Evolutionary conservation across 2,329 filamentous ascomycete genomes (phyloP).

Genomic region (Neofusicoccum laricinum): DNA sequence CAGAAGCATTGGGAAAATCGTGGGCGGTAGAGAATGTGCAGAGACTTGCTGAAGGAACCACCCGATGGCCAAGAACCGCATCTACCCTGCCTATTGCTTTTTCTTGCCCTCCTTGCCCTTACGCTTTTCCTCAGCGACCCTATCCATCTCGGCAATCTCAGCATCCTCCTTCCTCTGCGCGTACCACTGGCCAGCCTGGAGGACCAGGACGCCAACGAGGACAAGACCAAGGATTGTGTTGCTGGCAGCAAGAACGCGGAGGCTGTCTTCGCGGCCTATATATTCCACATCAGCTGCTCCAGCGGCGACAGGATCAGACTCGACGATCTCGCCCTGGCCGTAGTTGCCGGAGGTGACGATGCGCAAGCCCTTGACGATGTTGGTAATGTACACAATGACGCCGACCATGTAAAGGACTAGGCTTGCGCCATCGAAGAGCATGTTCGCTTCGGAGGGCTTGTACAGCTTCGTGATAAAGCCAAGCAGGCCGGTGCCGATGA

Average conservation of each 20-base stretch:
- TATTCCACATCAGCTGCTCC: constrained; percentile 49
- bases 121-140: constrained; percentile 50
- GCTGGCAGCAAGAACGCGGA: constrained; percentile 87
- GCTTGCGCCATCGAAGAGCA: constrained; percentile 82
- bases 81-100: constrained; percentile 15
- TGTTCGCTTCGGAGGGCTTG: constrained; percentile 87
- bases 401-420: constrained; percentile 78
- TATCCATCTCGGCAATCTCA: constrained; percentile 66
- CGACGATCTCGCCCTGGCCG: constrained; percentile 39
- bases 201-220: constrained; percentile 81
- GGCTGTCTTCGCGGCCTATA: constrained; percentile 80
- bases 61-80: background rate
- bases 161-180: constrained; percentile 89
- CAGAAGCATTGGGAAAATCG: background rate
- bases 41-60: background rate
- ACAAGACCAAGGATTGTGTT: constrained; percentile 96
- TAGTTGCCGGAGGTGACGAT: constrained; percentile 74
- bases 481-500: constrained; percentile 79
- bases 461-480: constrained; percentile 92
- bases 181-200: constrained; percentile 98
- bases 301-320: constrained; percentile 37
- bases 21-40: background rate
- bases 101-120: constrained; percentile 36
- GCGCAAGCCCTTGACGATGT: constrained; percentile 91
- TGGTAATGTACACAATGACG: constrained; percentile 88